Percentiles rank a stretch among this genome's conserved stretches.
These are phyloP conservation scores for Xylariaceae sp. DNA, from an alignment of 2,329 filamentous ascomycete species.

Conservation along the genomic window DNA sequence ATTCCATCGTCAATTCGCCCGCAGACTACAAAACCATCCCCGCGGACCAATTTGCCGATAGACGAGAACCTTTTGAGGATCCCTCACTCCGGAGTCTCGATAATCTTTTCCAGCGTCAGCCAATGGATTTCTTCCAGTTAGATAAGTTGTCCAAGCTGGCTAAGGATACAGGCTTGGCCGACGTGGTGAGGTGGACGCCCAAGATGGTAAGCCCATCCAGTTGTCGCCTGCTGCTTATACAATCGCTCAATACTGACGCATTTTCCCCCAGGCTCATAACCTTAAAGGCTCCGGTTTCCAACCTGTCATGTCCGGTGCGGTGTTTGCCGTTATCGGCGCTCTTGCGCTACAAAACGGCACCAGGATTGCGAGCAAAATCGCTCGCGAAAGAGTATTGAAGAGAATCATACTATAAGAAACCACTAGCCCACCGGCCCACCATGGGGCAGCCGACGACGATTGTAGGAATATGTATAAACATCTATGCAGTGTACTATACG, in stretches of 20 bases:
- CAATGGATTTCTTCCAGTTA: conserved; percentile 59
- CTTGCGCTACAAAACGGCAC: conserved; percentile 84
- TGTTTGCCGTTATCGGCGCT: conserved; percentile 86
- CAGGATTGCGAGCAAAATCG: conserved; percentile 67
- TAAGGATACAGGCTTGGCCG: conserved; percentile 62
- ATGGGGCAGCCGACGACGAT: background rate
- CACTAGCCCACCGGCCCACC: background rate
- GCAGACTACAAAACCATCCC: conserved; percentile 26
- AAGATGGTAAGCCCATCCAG: conserved; percentile 57
- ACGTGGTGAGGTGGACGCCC: conserved; percentile 85
- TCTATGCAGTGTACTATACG: conserved; percentile 25
- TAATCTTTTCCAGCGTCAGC: conserved; percentile 61
- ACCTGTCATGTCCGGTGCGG: conserved; percentile 67
- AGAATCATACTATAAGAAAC: conserved; percentile 27
- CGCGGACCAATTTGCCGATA: conserved; percentile 43
- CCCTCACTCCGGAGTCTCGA: conserved; percentile 67
- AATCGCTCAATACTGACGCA: conserved; percentile 20
- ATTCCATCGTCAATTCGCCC: conserved; percentile 58
- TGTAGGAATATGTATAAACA: conserved; percentile 30
- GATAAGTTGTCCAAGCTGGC: conserved; percentile 65
- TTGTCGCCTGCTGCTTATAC: background rate
- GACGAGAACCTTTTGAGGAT: conserved; percentile 64
- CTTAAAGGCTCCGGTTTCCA: conserved; percentile 69
- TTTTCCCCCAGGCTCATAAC: conserved; percentile 52
- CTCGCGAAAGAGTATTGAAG: conserved; percentile 70